A percentile compares a stretch with the other conserved stretches of the same genome.
phyloP scores from a whole-genome alignment of 805 yeast genomes.

The Pichia paraexigua region DNA sequence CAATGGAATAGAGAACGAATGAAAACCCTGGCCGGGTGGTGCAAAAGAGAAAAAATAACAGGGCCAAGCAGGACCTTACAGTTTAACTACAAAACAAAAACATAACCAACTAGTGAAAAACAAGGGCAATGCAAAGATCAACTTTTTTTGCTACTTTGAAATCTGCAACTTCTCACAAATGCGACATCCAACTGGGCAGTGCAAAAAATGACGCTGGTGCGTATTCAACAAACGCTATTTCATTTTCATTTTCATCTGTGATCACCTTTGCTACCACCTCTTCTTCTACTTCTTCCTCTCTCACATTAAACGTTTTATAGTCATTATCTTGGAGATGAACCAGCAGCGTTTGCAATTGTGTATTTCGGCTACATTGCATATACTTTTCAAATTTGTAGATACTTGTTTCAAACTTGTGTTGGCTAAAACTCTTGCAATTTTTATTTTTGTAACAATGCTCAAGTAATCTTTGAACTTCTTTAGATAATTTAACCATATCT shows the following conservation, averaged over 20 bases:
- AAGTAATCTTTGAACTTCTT: background rate
- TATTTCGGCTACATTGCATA: background rate
- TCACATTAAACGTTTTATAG: background rate
- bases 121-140: background rate
- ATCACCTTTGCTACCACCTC: background rate
- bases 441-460: background rate
- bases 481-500: background rate
- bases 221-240: background rate
- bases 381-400: background rate
- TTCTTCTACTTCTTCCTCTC: no score
- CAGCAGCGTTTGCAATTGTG: background rate
- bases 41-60: background rate
- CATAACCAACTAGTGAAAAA: background rate
- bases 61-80: background rate
- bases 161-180: background rate
- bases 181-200: background rate
- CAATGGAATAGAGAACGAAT: background rate
- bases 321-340: background rate
- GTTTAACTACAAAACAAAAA: no score
- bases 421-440: background rate
- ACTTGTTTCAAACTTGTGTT: background rate
- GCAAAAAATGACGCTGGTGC: background rate
- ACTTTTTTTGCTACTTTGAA: background rate
- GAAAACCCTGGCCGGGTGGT: background rate
- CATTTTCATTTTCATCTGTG: background rate